Evolutionary conservation across 176 grass and related monocot genomes (phyloP), one percentile per base, ranked within the genome.

Genomic region (Secale cereale): DNA sequence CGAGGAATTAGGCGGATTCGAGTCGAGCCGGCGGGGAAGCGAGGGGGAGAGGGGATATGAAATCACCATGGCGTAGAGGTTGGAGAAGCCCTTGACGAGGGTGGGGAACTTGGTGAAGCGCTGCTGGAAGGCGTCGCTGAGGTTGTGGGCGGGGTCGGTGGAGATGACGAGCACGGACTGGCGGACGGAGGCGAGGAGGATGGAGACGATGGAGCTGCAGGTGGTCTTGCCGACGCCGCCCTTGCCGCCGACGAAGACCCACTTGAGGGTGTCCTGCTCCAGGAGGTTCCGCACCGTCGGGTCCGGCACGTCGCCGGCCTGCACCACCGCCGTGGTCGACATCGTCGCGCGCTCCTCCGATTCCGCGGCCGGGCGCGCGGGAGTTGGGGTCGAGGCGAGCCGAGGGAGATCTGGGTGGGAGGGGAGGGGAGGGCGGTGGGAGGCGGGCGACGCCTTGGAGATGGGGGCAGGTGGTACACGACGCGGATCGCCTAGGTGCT

Each of bases 101-200:
- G 97, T 99, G 88, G 97, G 97, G 92, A 99, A 92, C 90, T 97
- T 97, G 90, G 97, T 97, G 84, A 99, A 99, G 65, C 97, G 93
- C 84, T 99, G 97, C 86, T 99, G 92, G 87, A 99, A 99, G 50
- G 97, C 94, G 86, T 99, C 97, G 90, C 94, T 97, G 82, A 99
- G 91, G 85, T 99, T 99, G 83, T 99, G 97, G 7, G 97, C 97
- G 40, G 97, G 97, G 85, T 99, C 97, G 86, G 97, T 99, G 88
- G 97, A 99, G 86, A 99, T 99, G 75, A 99, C 67, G 72, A 99
- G 97, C 35, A 99, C 97, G 52, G 97, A 99, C 60, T 86, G 90
- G 79, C 97, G 97, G 17, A 88, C 94, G 84, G 83, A 75, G 48
- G 97, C 86, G 52, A 99, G 97, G 73, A 97, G 89, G 74, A 99